Base-by-base conservation (phyloP, 2,329 filamentous ascomycete species). In the Colletotrichum spaethianum region DNA sequence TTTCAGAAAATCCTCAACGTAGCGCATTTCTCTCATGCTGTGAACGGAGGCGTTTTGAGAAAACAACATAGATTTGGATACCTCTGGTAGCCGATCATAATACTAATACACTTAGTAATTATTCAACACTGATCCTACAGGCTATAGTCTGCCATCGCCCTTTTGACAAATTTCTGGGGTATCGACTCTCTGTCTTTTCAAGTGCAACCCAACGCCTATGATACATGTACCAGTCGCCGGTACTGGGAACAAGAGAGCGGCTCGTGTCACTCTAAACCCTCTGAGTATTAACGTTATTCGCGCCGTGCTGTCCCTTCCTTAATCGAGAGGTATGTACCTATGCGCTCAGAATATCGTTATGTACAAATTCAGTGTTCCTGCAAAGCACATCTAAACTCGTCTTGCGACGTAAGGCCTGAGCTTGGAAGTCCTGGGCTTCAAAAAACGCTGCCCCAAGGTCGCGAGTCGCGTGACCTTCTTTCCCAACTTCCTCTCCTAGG, bases 401-500 rank as follows among this genome's bases (percentile, higher is more conserved):
- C 1, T 14, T 14, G 6, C 7, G n/a, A 40, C 14, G 26, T 14
- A 26, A 31, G n/a, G 5, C 12, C n/a, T 5, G 12, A 14, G 14
- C 12, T 18, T 14, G 20, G 14, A 18, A 6, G 2, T 33, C 44
- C 18, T 28, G 38, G 20, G 11, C 5, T 46, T 64, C n/a, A 67
- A 14, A 53, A 63, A 28, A 63, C 61, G 20, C 61, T 63, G 12
- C 48, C 31, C 56, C 64, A 48, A n/a, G 57, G 50, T 8, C 63
- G 44, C 1, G 63, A 61, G 20, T 56, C 60, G 12, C 63, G 55
- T 31, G 67, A 70, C 18, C 67, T 60, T 16, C 70, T 64, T 23
- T 72, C 70, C 38, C 66, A 72, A n/a, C 70, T 72, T 28, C 63
- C 52, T 26, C 66, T 64, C 44, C 70, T 72, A 5, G 44, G 56